phyloP scores from a whole-genome alignment of 2,329 filamentous ascomycete genomes.

The Fragosphaeria purpurea region DNA sequence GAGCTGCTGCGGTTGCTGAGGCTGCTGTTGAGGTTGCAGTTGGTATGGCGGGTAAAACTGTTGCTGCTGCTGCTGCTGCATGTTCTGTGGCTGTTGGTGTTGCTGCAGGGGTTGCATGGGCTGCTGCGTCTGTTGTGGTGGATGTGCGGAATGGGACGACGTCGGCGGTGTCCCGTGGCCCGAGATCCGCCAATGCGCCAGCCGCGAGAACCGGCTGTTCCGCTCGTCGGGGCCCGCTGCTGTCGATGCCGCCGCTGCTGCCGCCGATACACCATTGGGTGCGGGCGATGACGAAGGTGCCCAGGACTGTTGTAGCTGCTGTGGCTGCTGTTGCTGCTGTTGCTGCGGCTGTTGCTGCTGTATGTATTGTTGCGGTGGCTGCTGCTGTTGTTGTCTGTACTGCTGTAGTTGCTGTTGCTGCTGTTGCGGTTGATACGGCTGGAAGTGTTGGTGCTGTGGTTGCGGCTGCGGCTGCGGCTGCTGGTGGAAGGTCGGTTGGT shows the following conservation, averaged over 20 bases:
- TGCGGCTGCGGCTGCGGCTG: too few relatives aligned
- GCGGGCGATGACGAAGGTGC: not conserved
- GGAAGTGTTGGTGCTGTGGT: too few relatives aligned
- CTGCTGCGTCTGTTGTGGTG: not conserved
- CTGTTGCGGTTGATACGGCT: constrained; percentile 14
- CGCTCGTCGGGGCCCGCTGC: constrained; percentile 5
- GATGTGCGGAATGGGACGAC: constrained; percentile 2
- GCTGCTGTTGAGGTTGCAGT: constrained; percentile 1
- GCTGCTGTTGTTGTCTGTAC: not conserved
- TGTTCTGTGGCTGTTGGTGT: constrained; percentile 1
- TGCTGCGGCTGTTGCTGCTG: not conserved
- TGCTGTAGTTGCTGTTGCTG: constrained; percentile 14
- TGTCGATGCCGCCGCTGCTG: not conserved
- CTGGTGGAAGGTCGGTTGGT: too few relatives aligned
- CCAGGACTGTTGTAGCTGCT: not conserved
- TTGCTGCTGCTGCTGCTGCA: not conserved
- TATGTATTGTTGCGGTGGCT: too few relatives aligned
- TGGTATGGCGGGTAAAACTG: not conserved
- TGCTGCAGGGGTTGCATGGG: not conserved
- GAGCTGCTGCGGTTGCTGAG: not conserved
- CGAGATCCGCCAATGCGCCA: constrained; percentile 10
- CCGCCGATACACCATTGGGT: not conserved
- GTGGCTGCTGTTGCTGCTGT: not conserved
- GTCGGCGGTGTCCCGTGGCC: constrained; percentile 7
- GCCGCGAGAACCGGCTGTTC: constrained; percentile 7